Conservation (phyloP, 1,284 basidiomycete species). For the Leccinum insolens region DNA sequence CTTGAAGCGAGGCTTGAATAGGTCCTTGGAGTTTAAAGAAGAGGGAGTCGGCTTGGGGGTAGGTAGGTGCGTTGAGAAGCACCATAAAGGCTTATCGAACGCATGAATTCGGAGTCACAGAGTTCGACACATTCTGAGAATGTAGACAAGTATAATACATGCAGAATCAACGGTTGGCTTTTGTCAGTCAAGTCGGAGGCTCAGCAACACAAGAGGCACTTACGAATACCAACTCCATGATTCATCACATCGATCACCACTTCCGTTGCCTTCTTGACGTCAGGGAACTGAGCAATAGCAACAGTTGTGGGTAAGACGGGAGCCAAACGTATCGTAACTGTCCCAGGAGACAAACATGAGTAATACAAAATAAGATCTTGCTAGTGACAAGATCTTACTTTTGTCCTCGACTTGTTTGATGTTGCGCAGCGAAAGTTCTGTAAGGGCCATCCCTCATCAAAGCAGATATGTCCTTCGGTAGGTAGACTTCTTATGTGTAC, state of each 20-base stretch:
- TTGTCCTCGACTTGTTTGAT: no score
- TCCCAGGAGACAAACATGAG: conserved; percentile 7
- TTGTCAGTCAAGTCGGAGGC: conserved; percentile 1
- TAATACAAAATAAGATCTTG: no score
- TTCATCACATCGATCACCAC: conserved; percentile 80
- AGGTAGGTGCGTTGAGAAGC: conserved; percentile 52
- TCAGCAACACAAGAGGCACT: conserved; percentile 25
- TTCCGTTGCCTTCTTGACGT: conserved; percentile 66
- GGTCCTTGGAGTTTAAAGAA: conserved; percentile 91
- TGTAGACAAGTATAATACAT: not conserved
- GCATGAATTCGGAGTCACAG: conserved; percentile 72
- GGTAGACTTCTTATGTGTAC: no score
- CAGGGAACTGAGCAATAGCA: conserved; percentile 69
- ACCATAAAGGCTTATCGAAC: conserved; percentile 68
- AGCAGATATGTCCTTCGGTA: no score
- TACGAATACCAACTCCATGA: conserved; percentile 71
- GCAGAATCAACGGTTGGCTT: not conserved
- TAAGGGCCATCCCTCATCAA: no score
- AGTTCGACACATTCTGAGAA: conserved; percentile 75
- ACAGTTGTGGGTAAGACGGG: conserved; percentile 81
- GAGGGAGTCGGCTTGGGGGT: conserved; percentile 72
- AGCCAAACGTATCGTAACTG: conserved; percentile 79
- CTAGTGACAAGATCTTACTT: no score
- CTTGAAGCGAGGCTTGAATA: conserved; percentile 58
- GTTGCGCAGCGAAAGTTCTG: no score